A percentile compares a stretch with the other conserved stretches of the same genome.
Evolutionary conservation across 2,329 filamentous ascomycete genomes (phyloP).

Genomic region (Bipolaris cookei): DNA sequence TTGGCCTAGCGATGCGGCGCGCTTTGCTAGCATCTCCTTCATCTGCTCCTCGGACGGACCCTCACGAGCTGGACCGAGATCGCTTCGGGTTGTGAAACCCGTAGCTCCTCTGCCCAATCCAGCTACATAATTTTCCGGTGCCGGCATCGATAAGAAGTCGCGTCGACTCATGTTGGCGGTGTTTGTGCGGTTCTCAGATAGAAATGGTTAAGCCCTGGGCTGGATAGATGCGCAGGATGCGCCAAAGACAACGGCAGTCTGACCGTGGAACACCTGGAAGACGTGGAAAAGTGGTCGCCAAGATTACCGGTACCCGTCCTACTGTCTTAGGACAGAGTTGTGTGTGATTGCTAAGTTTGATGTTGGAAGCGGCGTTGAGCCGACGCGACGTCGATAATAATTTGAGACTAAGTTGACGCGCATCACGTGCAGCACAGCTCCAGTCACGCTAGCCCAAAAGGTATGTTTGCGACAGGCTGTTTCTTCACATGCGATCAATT

Average conservation of each 20-base stretch:
- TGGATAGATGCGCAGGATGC: neutral
- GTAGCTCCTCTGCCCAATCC: constrained; percentile 97
- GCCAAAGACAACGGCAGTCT: neutral
- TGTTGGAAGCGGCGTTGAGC: neutral
- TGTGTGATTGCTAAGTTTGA: neutral
- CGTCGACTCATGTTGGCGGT: constrained; percentile 65
- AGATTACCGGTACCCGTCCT: neutral
- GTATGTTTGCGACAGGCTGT: constrained; percentile 26
- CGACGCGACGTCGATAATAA: constrained; percentile 21
- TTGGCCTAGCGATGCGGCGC: constrained; percentile 79
- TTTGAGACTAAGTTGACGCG: constrained; percentile 21
- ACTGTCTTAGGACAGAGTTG: neutral
- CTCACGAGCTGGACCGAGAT: constrained; percentile 92
- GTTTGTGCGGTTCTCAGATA: neutral
- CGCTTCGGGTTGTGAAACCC: constrained; percentile 95
- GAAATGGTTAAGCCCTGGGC: neutral
- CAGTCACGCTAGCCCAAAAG: constrained; percentile 26
- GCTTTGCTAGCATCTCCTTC: constrained; percentile 94
- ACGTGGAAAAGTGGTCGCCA: neutral
- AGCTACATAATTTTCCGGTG: constrained; percentile 73
- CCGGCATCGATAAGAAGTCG: constrained; percentile 86
- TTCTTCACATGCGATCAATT: neutral
- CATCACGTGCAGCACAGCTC: constrained; percentile 25
- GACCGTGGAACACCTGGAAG: neutral
- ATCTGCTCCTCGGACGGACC: constrained; percentile 98